A percentile compares a stretch with the other conserved stretches of the same genome.
These are phyloP conservation scores for Scenedesmus sp. DNA, from an alignment of 163 green algal genomes.

Conservation along the genomic window DNA sequence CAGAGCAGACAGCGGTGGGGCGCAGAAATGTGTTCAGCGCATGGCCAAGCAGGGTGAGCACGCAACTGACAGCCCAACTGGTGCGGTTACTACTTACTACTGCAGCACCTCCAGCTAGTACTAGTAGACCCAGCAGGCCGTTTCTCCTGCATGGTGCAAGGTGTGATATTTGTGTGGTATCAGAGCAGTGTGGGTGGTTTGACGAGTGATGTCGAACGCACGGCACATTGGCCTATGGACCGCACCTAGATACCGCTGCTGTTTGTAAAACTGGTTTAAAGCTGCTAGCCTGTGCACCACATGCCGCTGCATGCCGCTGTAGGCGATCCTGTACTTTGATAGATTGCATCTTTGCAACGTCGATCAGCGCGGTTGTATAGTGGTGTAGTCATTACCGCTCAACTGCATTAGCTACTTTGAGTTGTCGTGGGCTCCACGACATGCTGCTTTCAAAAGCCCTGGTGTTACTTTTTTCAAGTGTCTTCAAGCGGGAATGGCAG, in stretches of 20 bases:
- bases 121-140: not conserved
- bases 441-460: not conserved
- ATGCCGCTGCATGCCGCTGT: not conserved
- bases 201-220: not conserved
- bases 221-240: not conserved
- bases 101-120: not conserved
- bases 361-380: not conserved
- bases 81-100: not conserved
- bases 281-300: not conserved
- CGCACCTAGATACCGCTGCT: not conserved
- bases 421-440: not conserved
- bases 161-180: not conserved
- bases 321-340: not conserved
- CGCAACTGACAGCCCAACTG: not conserved
- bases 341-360: not conserved
- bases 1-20: not conserved
- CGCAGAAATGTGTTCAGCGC: not conserved
- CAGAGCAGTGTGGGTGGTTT: not conserved
- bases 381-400: not conserved
- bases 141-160: slow-evolving; percentile 21
- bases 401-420: not conserved
- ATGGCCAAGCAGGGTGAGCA: no score
- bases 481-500: not conserved
- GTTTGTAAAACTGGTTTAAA: not conserved
- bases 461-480: slow-evolving; percentile 6